These are phyloP conservation scores for Fusarium goolgardi DNA, from an alignment of 2,329 filamentous ascomycete species.

Conservation along the genomic window DNA sequence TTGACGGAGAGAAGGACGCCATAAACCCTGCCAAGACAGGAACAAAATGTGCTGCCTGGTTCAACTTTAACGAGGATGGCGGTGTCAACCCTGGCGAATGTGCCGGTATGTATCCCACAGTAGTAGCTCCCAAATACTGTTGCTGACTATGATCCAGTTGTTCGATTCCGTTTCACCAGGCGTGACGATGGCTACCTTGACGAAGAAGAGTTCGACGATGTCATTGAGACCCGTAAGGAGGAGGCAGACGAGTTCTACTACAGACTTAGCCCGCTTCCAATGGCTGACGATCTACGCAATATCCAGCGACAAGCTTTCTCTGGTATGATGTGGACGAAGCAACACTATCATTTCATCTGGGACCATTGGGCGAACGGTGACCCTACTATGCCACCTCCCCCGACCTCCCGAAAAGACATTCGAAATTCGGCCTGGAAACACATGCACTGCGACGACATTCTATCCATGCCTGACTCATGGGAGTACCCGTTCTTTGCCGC, in stretches of 20 bases:
- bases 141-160: conserved; percentile 64
- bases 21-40: conserved; percentile 84
- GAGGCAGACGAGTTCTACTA: conserved; percentile 98
- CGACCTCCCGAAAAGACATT: conserved; percentile 79
- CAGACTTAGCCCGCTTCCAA: conserved; percentile 89
- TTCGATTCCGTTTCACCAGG: conserved; percentile 88
- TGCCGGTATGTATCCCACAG: conserved; percentile 70
- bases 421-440: conserved; percentile 94
- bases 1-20: conserved; percentile 81
- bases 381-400: conserved; percentile 86
- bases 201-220: conserved; percentile 91
- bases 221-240: conserved; percentile 85
- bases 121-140: conserved; percentile 51
- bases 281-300: conserved; percentile 92
- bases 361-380: conserved; percentile 98
- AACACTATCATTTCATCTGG: conserved; percentile 97
- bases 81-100: conserved; percentile 92
- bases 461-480: conserved; percentile 99
- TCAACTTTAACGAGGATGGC: conserved; percentile 87
- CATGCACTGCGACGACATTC: conserved; percentile 91
- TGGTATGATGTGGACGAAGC: conserved; percentile 99
- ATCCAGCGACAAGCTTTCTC: conserved; percentile 95
- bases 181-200: conserved; percentile 83
- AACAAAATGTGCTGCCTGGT: conserved; percentile 94
- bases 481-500: conserved; percentile 98